These are phyloP conservation scores for Kockiozyma suomiensis DNA, from an alignment of 805 yeast genomes.

Conservation along the genomic window DNA sequence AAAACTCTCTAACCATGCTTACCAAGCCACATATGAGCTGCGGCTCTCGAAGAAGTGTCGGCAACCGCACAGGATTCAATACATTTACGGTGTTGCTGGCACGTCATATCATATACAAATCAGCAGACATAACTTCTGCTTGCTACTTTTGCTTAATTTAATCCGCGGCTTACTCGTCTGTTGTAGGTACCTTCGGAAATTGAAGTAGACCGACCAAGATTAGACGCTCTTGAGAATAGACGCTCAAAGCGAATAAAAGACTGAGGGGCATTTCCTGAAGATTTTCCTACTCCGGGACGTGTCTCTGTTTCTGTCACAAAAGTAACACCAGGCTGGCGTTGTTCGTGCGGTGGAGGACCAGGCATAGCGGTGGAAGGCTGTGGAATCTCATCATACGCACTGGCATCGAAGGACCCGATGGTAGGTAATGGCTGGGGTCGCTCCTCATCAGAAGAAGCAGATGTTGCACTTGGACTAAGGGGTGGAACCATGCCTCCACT, in stretches of 20 bases:
- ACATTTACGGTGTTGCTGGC: no score
- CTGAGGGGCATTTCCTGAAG: slow-evolving; percentile 19
- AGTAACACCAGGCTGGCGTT: slow-evolving; percentile 11
- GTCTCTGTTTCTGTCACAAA: slow-evolving; percentile 13
- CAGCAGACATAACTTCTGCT: no score
- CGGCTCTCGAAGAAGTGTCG: no score
- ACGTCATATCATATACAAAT: no score
- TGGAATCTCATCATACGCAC: slow-evolving; percentile 2
- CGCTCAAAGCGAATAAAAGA: slow-evolving; percentile 31
- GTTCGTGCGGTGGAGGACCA: not conserved
- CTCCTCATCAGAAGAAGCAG: slow-evolving; percentile 27
- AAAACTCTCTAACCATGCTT: no score
- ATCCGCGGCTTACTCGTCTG: slow-evolving; percentile 24
- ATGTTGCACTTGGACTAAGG: slow-evolving; percentile 9
- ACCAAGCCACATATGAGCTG: no score
- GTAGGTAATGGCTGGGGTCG: slow-evolving; percentile 27
- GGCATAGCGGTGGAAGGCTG: not conserved
- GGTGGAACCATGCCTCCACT: slow-evolving; percentile 8
- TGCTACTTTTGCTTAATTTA: no score
- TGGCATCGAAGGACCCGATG: slow-evolving; percentile 13
- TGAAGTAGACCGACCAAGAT: slow-evolving; percentile 32
- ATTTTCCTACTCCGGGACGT: not conserved
- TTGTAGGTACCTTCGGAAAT: slow-evolving; percentile 34
- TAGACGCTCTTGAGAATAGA: slow-evolving; percentile 31
- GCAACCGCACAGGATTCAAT: no score